phyloP scores from a whole-genome alignment of 2,329 filamentous ascomycete species.

The Pestalotiopsis sp. region DNA sequence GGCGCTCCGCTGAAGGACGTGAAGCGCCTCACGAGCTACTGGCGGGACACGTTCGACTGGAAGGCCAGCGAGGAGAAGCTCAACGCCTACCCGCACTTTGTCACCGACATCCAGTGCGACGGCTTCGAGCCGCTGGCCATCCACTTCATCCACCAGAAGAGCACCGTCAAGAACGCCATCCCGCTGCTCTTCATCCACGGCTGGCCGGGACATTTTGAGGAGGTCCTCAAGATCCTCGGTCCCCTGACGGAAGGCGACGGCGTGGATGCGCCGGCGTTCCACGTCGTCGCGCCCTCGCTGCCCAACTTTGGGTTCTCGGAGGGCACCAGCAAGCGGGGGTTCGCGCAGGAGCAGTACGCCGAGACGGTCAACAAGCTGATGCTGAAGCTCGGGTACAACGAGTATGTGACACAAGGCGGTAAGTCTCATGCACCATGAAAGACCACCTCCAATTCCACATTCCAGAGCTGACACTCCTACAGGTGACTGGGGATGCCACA shows the following conservation, averaged over 20 bases:
- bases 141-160: constrained; percentile 39
- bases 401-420: constrained; percentile 47
- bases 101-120: constrained; percentile 35
- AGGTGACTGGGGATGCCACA: constrained; percentile 71
- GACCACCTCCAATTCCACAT: not conserved
- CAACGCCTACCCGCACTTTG: constrained; percentile 37
- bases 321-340: constrained; percentile 49
- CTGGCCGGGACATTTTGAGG: constrained; percentile 69
- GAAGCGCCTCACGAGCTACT: constrained; percentile 34
- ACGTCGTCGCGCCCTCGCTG: constrained; percentile 59
- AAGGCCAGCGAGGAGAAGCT: constrained; percentile 33
- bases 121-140: constrained; percentile 38
- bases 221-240: constrained; percentile 64
- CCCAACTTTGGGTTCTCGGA: constrained; percentile 54
- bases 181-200: constrained; percentile 34
- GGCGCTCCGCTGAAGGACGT: constrained; percentile 37
- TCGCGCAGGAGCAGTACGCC: constrained; percentile 61
- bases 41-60: constrained; percentile 38
- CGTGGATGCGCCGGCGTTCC: constrained; percentile 43
- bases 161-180: constrained; percentile 29
- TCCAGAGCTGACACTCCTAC: constrained; percentile 4
- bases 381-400: constrained; percentile 64
- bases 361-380: constrained; percentile 70
- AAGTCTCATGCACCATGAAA: not conserved
- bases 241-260: constrained; percentile 39